These are phyloP conservation scores for Zalaria sp. DNA, from an alignment of 2,329 filamentous ascomycete species.

Conservation along the genomic window DNA sequence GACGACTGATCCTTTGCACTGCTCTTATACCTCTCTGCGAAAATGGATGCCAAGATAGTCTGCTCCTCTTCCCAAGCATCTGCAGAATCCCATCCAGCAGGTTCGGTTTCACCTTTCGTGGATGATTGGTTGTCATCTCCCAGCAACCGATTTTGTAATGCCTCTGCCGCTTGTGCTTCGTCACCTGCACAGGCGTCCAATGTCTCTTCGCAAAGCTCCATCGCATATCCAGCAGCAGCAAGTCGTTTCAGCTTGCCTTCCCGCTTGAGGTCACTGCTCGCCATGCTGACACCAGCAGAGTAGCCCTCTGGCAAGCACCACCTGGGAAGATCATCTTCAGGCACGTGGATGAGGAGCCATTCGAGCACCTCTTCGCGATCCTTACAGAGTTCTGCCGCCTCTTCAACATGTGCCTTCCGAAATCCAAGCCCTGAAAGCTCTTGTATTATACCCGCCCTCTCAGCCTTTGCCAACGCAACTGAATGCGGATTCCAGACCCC, in stretches of 20 bases:
- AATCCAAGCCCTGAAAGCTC: conserved; percentile 74
- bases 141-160: conserved; percentile 59
- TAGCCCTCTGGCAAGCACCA: conserved; percentile 92
- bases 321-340: conserved; percentile 85
- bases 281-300: conserved; percentile 76
- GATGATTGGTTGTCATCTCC: conserved; percentile 12
- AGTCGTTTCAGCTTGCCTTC: conserved; percentile 76
- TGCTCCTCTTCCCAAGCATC: conserved; percentile 78
- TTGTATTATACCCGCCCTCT: conserved; percentile 48
- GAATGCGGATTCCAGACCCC: conserved; percentile 79
- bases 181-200: conserved; percentile 57
- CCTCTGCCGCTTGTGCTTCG: conserved; percentile 63
- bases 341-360: conserved; percentile 93
- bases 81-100: conserved; percentile 21
- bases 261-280: conserved; percentile 62
- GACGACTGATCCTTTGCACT: conserved; percentile 24
- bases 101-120: conserved; percentile 11
- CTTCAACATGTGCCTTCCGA: conserved; percentile 74
- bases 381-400: conserved; percentile 77
- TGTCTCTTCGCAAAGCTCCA: conserved; percentile 67
- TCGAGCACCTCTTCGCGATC: conserved; percentile 86
- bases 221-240: conserved; percentile 68
- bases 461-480: conserved; percentile 45
- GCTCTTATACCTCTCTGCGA: conserved; percentile 53
- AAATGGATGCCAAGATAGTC: conserved; percentile 71